Evolutionary conservation across 164 flowering plant genomes (phyloP).

Genomic region (Pachysandra terminalis): DNA sequence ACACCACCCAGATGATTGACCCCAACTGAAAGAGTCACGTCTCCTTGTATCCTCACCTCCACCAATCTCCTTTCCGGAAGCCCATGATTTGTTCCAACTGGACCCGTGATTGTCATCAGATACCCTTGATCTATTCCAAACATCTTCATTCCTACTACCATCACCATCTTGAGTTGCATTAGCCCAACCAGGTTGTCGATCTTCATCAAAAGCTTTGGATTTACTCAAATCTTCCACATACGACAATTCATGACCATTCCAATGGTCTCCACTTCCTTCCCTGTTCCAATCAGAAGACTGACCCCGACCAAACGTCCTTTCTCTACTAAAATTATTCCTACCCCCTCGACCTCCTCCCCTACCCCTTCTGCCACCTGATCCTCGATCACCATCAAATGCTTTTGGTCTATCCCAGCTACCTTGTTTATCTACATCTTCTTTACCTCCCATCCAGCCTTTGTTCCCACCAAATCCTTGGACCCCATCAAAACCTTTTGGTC

Average conservation of each 20-base stretch:
- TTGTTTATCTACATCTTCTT: slow-evolving; percentile 8
- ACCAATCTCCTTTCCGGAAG: slow-evolving; percentile 4
- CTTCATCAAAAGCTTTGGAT: neutral
- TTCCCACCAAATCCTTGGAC: slow-evolving; percentile 16
- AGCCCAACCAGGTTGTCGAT: slow-evolving; percentile 9
- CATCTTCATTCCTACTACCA: neutral
- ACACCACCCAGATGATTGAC: slow-evolving; percentile 14
- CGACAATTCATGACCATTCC: slow-evolving; percentile 1
- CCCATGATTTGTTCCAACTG: slow-evolving; percentile 14
- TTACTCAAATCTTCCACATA: slow-evolving; percentile 5
- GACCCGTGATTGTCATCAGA: slow-evolving; percentile 13
- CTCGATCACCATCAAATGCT: slow-evolving; percentile 32
- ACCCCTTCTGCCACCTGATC: slow-evolving; percentile 35
- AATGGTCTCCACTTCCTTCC: neutral
- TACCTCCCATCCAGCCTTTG: slow-evolving; percentile 7
- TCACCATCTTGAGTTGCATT: neutral
- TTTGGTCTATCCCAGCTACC: slow-evolving; percentile 23
- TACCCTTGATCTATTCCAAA: slow-evolving; percentile 16
- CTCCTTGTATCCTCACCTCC: slow-evolving; percentile 10
- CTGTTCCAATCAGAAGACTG: slow-evolving; percentile 1
- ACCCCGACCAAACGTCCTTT: slow-evolving; percentile 27
- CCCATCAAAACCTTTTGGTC: slow-evolving; percentile 9
- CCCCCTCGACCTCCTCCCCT: slow-evolving; percentile 25
- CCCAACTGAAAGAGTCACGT: slow-evolving; percentile 10
- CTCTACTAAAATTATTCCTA: slow-evolving; percentile 28